Evolutionary conservation across 495 filamentous ascomycete species (phyloP), one percentile per base, ranked within the genome.

Genomic region (Gamarada debralockiae): DNA sequence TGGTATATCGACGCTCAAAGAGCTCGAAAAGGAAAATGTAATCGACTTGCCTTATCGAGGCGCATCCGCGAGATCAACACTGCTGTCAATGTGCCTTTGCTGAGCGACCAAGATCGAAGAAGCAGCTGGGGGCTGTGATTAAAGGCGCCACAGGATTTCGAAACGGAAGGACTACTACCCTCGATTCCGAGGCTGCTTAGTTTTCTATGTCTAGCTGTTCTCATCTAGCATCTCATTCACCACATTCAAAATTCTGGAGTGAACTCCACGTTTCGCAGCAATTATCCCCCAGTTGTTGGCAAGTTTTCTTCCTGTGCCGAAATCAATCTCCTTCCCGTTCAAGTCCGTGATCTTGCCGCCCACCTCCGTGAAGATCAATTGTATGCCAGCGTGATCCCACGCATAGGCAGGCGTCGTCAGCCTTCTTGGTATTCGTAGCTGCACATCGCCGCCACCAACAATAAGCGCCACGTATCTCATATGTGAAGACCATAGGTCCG

Each of bases 381-480:
- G 82, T 0, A 82, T 84, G 7, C 84, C 85, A 0, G 80, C 78
- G 65, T 89, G 85, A 56, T 89, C 85, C 85, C 85, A 89, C 14
- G 85, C 71, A 65, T 84, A 83, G n/a, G 76, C 83, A 22, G 68
- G 69, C 51, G 81, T 70, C 0, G 68, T 63, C 3, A 65, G 60
- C 3, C 70, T 69, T 52, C 72, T 70, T 47, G 85, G 83, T 10
- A 87, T 69, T 71, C 86, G 84, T 13, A 89, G 60, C 6, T 80
- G 75, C 40, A 77, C 69, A 64, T 85, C 83, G 13, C 75, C 79
- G 6, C 78, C 73, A 2, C 78, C 80, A 12, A 85, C 66, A 0
- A 81, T 79, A 27, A 87, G 70, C 8, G 75, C 72, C 3, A 79
- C 75, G 69, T 86, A 89, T 31, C 85, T 74, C 56, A 83, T 73